phyloP scores from a whole-genome alignment of 2,329 filamentous ascomycete species.

The Xylaria arbuscula region DNA sequence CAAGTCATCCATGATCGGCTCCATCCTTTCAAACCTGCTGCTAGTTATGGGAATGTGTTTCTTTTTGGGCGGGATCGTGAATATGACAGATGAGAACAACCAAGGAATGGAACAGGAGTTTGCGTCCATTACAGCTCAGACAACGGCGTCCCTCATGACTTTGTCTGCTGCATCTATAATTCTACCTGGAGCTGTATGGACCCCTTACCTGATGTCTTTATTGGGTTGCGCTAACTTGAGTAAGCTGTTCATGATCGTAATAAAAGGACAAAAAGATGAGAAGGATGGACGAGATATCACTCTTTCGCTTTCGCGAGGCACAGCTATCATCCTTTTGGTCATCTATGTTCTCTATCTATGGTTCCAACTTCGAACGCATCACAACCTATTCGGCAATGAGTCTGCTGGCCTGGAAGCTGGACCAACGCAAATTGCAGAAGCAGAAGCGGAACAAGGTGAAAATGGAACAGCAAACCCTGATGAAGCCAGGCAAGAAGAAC shows the following conservation, averaged over 20 bases:
- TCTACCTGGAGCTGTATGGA: slow-evolving; percentile 75
- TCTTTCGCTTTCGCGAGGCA: slow-evolving; percentile 78
- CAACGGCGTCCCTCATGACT: slow-evolving; percentile 79
- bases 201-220: background rate
- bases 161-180: slow-evolving; percentile 81
- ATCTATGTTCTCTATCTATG: slow-evolving; percentile 81
- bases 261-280: slow-evolving; percentile 50
- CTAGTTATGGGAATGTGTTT: slow-evolving; percentile 87
- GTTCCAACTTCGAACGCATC: slow-evolving; percentile 82
- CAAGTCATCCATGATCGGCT: slow-evolving; percentile 97
- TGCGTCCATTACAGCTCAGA: slow-evolving; percentile 80
- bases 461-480: slow-evolving; percentile 29
- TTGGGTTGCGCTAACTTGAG: slow-evolving; percentile 37
- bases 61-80: slow-evolving; percentile 76
- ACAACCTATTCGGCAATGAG: slow-evolving; percentile 73
- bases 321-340: slow-evolving; percentile 77
- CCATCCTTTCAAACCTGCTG: slow-evolving; percentile 92
- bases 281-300: slow-evolving; percentile 66
- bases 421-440: slow-evolving; percentile 29
- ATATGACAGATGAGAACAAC: slow-evolving; percentile 67
- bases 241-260: slow-evolving; percentile 74
- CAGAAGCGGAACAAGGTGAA: slow-evolving; percentile 6
- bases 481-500: slow-evolving; percentile 55
- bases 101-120: slow-evolving; percentile 75
- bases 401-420: slow-evolving; percentile 41